Percentiles rank a stretch among this genome's conserved stretches.
Evolutionary conservation across 768 basidiomycete species (phyloP).

Genomic region (Leccinum pellstonianum): DNA sequence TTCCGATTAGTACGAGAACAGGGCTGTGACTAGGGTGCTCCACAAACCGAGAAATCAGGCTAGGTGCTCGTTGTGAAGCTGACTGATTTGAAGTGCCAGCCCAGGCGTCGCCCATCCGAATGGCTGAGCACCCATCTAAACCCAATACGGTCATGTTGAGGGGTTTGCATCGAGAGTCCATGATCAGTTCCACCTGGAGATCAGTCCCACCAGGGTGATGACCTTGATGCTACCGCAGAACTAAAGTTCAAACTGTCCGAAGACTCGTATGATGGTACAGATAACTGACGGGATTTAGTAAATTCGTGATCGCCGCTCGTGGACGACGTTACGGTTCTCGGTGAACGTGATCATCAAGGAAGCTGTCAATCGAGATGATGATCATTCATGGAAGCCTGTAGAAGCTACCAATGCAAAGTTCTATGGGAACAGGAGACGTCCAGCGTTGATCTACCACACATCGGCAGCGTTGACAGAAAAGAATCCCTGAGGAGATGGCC

Average conservation of each 20-base stretch:
- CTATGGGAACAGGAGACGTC: constrained; percentile 43
- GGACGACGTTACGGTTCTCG: constrained; percentile 26
- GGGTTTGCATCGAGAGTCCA: constrained; percentile 50
- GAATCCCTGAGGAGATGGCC: constrained; percentile 64
- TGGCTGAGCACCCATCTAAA: constrained; percentile 42
- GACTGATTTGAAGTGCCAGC: constrained; percentile 24
- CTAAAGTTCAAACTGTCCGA: constrained; percentile 57
- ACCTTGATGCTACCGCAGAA: constrained; percentile 48
- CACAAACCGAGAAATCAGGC: constrained; percentile 35
- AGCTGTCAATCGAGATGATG: constrained; percentile 4
- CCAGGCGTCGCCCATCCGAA: constrained; percentile 15
- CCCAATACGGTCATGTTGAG: constrained; percentile 41
- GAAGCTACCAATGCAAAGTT: constrained; percentile 56
- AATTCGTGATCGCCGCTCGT: not conserved
- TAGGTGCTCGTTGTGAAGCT: constrained; percentile 36
- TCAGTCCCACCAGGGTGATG: constrained; percentile 39
- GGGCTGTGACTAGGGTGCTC: constrained; percentile 30
- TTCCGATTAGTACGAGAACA: constrained; percentile 38
- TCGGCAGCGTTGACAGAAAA: constrained; percentile 62
- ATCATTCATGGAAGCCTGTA: not conserved
- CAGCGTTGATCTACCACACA: constrained; percentile 48
- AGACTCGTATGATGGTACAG: constrained; percentile 57
- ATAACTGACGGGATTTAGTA: constrained; percentile 39
- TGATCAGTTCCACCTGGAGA: constrained; percentile 48
- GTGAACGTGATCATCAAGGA: constrained; percentile 51